phyloP scores from a whole-genome alignment of 2,329 filamentous ascomycete genomes.

The Microcera coccophila region DNA sequence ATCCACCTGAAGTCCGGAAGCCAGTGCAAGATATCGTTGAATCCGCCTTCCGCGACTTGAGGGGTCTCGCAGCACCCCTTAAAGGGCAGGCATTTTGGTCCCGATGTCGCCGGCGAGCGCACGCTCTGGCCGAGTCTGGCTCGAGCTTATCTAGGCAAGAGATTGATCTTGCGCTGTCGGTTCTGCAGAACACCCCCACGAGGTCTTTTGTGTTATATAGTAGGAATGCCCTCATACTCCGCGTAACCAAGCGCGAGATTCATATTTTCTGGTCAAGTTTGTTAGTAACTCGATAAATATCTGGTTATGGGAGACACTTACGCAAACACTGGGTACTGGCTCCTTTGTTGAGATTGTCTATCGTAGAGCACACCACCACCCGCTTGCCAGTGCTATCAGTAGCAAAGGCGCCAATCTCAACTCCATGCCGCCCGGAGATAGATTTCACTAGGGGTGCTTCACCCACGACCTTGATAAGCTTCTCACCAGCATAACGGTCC shows the following conservation, averaged over 20 bases:
- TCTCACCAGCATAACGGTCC: conserved; percentile 92
- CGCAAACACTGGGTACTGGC: conserved; percentile 87
- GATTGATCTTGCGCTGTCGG: too few relatives aligned
- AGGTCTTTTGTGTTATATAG: too few relatives aligned
- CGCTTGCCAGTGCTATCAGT: conserved; percentile 29
- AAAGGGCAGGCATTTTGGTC: too few relatives aligned
- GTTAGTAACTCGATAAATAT: conserved; percentile 3
- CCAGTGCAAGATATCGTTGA: too few relatives aligned
- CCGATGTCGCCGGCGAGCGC: too few relatives aligned
- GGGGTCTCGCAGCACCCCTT: too few relatives aligned
- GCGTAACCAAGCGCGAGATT: conserved; percentile 80
- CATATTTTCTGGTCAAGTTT: conserved; percentile 67
- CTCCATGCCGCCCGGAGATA: conserved; percentile 79
- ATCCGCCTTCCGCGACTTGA: too few relatives aligned
- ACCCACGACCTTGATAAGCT: conserved; percentile 86
- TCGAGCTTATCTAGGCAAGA: too few relatives aligned
- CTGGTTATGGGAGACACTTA: conserved; percentile 44
- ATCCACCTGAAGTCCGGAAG: too few relatives aligned
- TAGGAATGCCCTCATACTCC: conserved; percentile 81
- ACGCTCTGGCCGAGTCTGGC: too few relatives aligned
- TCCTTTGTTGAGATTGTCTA: conserved; percentile 89
- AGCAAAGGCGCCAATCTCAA: conserved; percentile 94
- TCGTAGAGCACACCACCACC: conserved; percentile 59
- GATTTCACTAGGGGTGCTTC: conserved; percentile 82
- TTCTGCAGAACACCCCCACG: too few relatives aligned